Base-by-base conservation (phyloP, 2,329 filamentous ascomycete genomes). In the Phialophora chinensis region DNA sequence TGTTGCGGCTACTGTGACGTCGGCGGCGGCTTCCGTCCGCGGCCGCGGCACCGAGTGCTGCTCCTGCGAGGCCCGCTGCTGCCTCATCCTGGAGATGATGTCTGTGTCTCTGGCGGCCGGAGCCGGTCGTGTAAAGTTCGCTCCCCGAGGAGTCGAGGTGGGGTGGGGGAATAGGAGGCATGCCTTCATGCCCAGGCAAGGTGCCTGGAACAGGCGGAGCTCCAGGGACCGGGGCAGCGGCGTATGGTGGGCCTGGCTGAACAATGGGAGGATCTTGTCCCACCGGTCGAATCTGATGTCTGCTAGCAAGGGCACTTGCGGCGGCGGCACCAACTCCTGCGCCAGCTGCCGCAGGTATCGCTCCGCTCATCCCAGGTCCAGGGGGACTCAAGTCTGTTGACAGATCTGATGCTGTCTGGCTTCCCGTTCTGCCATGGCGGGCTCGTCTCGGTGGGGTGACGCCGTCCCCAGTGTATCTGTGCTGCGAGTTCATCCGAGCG, bases 391-490 rank as follows among this genome's bases (percentile, higher is more conserved):
- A 47, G 2, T 63, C 54, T 42, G 62, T 72, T 8, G 72, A 72
- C 5, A 72, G 42, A 50, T 73, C 72, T 27, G 72, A 71, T 17
- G 71, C 71, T 10, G 69, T 68, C 55, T 73, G 72, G 50, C 72
- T 73, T 27, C 69, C 69, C 35, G 66, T 38, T n/a, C 69, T 65
- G 27, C 66, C 55, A 25, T 69, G 70, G 5, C 73, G 69, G 31
- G 53, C 47, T 35, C 67, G 60, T 47, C 73, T 69, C 2, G 71
- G 72, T 11, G 71, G 70, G 31, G 81, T 80, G 66, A 85, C 82
- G 29, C 89, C 89, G 74, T 93, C 91, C 31, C 87, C 90, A 2
- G 90, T 92, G 68, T 87, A 92, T 72, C 88, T 86, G n/a, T 85
- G 82, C 35, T 84, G 84, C 42, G 85, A 86, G 66, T 85, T 83